phyloP scores from a whole-genome alignment of 2,329 filamentous ascomycete species.

The Malbranchea zuffiana region DNA sequence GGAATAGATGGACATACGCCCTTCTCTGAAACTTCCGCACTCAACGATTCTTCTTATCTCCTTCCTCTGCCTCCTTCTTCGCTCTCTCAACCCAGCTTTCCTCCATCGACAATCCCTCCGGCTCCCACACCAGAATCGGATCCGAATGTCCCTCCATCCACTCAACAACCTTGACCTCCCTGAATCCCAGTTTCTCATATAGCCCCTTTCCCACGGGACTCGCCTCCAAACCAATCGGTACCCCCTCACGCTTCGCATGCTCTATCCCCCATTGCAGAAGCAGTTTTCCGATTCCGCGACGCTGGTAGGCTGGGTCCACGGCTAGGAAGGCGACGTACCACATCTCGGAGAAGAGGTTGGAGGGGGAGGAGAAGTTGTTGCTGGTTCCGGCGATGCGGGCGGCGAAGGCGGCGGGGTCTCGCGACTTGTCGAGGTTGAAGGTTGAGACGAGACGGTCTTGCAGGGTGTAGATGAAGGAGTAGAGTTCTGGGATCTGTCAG shows the following conservation, averaged over 20 bases:
- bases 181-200: conserved; percentile 19
- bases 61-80: not conserved
- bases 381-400: conserved; percentile 6
- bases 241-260: conserved; percentile 14
- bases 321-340: conserved; percentile 20
- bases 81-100: conserved; percentile 8
- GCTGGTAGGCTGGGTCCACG: conserved; percentile 17
- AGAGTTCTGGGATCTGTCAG: not conserved
- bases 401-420: conserved; percentile 5
- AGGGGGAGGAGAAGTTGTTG: conserved; percentile 13
- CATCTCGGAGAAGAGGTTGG: conserved; percentile 14
- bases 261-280: conserved; percentile 17
- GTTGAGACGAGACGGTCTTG: conserved; percentile 3
- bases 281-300: conserved; percentile 17
- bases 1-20: too few species aligned
- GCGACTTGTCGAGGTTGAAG: conserved; percentile 12
- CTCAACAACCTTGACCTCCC: conserved; percentile 12
- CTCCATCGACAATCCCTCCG: not conserved
- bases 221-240: conserved; percentile 18
- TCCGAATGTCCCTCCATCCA: not conserved
- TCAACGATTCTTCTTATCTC: too few species aligned
- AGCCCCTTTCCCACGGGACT: conserved; percentile 14
- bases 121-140: conserved; percentile 11
- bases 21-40: too few species aligned
- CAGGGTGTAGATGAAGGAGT: not conserved